A percentile compares a stretch with the other conserved stretches of the same genome.
phyloP scores from a whole-genome alignment of 2,329 filamentous ascomycete genomes.

The Alternaria hordeiaustralica region DNA sequence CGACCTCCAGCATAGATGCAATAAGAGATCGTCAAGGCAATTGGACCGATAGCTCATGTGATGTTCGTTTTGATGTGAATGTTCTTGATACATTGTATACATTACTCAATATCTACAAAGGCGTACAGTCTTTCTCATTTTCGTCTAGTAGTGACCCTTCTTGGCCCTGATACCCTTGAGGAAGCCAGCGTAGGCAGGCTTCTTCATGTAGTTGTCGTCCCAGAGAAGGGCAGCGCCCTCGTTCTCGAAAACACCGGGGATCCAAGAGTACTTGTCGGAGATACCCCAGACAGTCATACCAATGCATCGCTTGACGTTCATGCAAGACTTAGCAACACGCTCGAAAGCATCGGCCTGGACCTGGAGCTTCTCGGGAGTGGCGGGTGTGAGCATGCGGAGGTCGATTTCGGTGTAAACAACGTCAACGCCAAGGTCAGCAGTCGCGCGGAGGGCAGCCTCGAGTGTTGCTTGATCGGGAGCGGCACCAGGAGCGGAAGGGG shows the following conservation, averaged over 20 bases:
- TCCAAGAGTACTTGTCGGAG: conserved; percentile 51
- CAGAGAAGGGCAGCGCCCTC: conserved; percentile 48
- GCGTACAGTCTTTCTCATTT: not conserved
- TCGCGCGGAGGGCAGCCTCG: conserved; percentile 58
- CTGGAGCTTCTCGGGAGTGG: conserved; percentile 50
- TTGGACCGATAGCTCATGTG: not conserved
- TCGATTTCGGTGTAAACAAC: conserved; percentile 69
- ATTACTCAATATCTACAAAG: not conserved
- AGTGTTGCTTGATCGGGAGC: conserved; percentile 57
- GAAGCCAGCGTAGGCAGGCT: conserved; percentile 45
- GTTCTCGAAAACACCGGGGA: conserved; percentile 45
- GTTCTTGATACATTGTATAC: not conserved
- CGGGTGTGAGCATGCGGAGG: conserved; percentile 59
- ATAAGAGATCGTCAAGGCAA: not conserved
- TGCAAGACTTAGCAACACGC: conserved; percentile 46
- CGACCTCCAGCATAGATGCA: not conserved
- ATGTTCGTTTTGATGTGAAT: not conserved
- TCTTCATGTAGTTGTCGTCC: conserved; percentile 43
- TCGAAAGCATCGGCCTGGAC: conserved; percentile 59
- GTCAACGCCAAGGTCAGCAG: conserved; percentile 61
- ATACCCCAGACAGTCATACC: conserved; percentile 58
- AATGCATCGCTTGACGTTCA: conserved; percentile 47
- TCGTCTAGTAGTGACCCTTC: conserved; percentile 5
- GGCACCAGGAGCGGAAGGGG: conserved; percentile 49
- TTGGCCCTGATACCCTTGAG: conserved; percentile 31